A percentile compares a stretch with the other conserved stretches of the same genome.
These are phyloP conservation scores for Crithidia sp. DNA, from an alignment of 208 protist genomes.

Conservation along the genomic window DNA sequence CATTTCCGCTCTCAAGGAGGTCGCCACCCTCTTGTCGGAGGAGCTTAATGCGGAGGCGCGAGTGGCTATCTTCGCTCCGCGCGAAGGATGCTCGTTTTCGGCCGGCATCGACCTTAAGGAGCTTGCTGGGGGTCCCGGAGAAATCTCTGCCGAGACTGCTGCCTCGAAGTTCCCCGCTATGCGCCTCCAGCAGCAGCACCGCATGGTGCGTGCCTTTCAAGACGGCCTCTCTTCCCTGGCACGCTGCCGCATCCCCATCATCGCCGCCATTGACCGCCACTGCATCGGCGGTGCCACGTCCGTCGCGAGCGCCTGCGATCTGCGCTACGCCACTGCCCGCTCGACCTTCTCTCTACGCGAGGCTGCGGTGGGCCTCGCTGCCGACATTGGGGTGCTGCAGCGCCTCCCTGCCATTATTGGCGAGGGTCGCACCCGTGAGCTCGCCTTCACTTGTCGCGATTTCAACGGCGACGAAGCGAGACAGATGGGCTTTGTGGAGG, in stretches of 20 bases:
- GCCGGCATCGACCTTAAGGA: conserved; percentile 61
- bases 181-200: conserved; percentile 56
- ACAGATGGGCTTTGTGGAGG: conserved; percentile 60
- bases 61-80: conserved; percentile 55
- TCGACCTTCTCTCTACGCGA: conserved; percentile 72
- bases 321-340: conserved; percentile 59
- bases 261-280: conserved; percentile 65
- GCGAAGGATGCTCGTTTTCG: conserved; percentile 62
- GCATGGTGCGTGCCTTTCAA: conserved; percentile 53
- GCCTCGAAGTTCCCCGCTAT: conserved; percentile 50
- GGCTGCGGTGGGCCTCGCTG: conserved; percentile 64
- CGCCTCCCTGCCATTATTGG: conserved; percentile 70
- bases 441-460: conserved; percentile 62
- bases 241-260: conserved; percentile 66
- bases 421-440: conserved; percentile 67
- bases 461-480: conserved; percentile 50
- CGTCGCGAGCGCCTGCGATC: conserved; percentile 67
- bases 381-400: conserved; percentile 80
- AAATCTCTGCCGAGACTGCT: neutral
- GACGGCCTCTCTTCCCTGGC: conserved; percentile 57
- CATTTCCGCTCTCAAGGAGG: conserved; percentile 41
- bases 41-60: conserved; percentile 57
- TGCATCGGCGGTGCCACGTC: conserved; percentile 82
- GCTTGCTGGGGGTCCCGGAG: conserved; percentile 5
- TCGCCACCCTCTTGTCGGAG: conserved; percentile 43